Evolutionary conservation across 352 stramenopile species (phyloP).

Genomic region (Pythium phragmitis): DNA sequence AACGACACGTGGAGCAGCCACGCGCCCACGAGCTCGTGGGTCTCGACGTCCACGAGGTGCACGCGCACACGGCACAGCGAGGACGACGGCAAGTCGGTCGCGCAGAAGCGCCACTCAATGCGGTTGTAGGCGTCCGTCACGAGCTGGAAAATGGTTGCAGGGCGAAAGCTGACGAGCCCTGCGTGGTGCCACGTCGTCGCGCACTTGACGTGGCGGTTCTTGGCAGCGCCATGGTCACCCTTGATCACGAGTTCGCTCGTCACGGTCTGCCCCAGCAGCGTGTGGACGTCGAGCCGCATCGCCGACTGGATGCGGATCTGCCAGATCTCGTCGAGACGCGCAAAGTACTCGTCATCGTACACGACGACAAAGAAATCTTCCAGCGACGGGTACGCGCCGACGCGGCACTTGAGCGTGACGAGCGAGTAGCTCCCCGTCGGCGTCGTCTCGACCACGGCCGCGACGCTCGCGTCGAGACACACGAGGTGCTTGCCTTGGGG

Average conservation of each 20-base stretch:
- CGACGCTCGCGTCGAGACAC: constrained; percentile 70
- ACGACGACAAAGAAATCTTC: constrained; percentile 91
- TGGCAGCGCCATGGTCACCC: constrained; percentile 46
- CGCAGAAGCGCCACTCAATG: constrained; percentile 79
- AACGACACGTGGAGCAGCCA: constrained; percentile 87
- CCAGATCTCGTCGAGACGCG: constrained; percentile 80
- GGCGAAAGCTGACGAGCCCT: constrained; percentile 70
- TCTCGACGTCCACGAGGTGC: constrained; percentile 90
- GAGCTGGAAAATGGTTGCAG: constrained; percentile 81
- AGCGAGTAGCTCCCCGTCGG: constrained; percentile 22
- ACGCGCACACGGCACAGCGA: constrained; percentile 49
- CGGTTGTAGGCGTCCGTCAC: constrained; percentile 90
- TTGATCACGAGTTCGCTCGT: constrained; percentile 89
- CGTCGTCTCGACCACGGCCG: constrained; percentile 28
- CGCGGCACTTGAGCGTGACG: constrained; percentile 85
- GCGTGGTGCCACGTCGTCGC: constrained; percentile 48
- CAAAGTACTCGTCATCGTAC: constrained; percentile 87
- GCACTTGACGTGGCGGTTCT: constrained; percentile 41
- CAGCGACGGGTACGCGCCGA: constrained; percentile 78
- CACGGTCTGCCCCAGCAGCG: constrained; percentile 79
- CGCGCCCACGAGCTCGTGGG: constrained; percentile 83
- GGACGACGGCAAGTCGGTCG: constrained; percentile 38
- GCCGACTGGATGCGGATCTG: constrained; percentile 75
- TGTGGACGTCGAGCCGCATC: constrained; percentile 85
- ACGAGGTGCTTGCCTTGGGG: constrained; percentile 56